Conservation (phyloP, 2,329 filamentous ascomycete species). For the Botrytis medusae region DNA sequence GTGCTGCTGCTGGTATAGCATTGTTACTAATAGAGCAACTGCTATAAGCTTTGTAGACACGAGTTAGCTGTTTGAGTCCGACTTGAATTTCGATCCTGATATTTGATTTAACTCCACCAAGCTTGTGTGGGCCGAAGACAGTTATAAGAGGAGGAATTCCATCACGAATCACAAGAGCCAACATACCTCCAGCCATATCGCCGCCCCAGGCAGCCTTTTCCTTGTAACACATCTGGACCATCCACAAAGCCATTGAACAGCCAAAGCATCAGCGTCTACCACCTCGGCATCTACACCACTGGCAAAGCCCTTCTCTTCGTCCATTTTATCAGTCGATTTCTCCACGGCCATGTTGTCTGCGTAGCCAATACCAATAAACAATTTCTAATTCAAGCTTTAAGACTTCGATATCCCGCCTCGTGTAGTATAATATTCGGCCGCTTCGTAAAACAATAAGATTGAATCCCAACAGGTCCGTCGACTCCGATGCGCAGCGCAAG, state of each 20-base stretch:
- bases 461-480: neutral
- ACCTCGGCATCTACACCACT: neutral
- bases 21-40: constrained; percentile 18
- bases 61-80: constrained; percentile 22
- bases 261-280: neutral
- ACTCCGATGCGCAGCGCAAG: neutral
- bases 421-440: neutral
- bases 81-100: constrained; percentile 24
- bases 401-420: neutral
- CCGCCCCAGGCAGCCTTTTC: constrained; percentile 2
- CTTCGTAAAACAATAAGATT: neutral
- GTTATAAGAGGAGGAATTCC: neutral
- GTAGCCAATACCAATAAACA: neutral
- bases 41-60: constrained; percentile 10
- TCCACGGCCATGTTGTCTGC: neutral
- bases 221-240: constrained; percentile 7
- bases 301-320: constrained; percentile 18
- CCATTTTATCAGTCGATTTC: neutral
- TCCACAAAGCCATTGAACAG: neutral
- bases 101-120: neutral
- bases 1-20: constrained; percentile 16
- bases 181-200: constrained; percentile 28
- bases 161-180: neutral
- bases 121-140: neutral
- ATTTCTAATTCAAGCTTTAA: neutral